Percentiles rank a stretch among this genome's conserved stretches.
Evolutionary conservation across 1,139 yeast genomes (phyloP).

Genomic region (Candida glucosophila): DNA sequence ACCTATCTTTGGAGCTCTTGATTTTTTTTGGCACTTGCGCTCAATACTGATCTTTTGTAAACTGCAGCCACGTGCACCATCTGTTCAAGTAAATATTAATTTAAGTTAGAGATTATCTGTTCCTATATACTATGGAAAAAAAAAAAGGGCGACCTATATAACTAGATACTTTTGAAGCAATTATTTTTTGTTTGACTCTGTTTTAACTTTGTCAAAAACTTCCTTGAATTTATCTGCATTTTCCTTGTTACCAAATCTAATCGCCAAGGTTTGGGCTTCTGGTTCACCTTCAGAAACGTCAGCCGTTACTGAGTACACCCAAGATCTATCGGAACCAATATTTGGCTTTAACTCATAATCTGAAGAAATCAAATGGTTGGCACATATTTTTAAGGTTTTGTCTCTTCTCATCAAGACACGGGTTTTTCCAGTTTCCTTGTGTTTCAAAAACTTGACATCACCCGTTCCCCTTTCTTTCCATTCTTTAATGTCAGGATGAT

Average conservation of each 20-base stretch:
- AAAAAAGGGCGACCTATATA: too few species aligned
- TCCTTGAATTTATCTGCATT: slow-evolving; percentile 95
- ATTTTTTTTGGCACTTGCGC: too few species aligned
- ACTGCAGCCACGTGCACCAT: too few species aligned
- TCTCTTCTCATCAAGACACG: slow-evolving; percentile 98
- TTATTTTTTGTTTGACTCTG: slow-evolving; percentile 13
- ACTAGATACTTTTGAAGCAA: too few species aligned
- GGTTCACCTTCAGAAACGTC: slow-evolving; percentile 95
- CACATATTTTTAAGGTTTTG: slow-evolving; percentile 95
- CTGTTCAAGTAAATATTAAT: too few species aligned
- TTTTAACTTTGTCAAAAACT: slow-evolving; percentile 78
- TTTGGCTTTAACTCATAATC: slow-evolving; percentile 85
- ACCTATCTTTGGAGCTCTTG: too few species aligned
- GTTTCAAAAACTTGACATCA: slow-evolving; percentile 91
- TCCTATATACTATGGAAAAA: too few species aligned
- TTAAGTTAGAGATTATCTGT: too few species aligned
- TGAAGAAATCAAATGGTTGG: slow-evolving; percentile 85
- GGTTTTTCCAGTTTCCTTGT: slow-evolving; percentile 70
- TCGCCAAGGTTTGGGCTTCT: slow-evolving; percentile 93
- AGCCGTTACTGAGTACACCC: slow-evolving; percentile 95
- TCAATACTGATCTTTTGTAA: too few species aligned
- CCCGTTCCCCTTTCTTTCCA: slow-evolving; percentile 99
- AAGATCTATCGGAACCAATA: slow-evolving; percentile 94
- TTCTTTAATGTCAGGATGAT: slow-evolving; percentile 74
- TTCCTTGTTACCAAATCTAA: slow-evolving; percentile 94